Percentiles rank a stretch among this genome's conserved stretches.
Conservation (phyloP, 2,329 filamentous ascomycete genomes). For the Cercospora nicotianae region DNA sequence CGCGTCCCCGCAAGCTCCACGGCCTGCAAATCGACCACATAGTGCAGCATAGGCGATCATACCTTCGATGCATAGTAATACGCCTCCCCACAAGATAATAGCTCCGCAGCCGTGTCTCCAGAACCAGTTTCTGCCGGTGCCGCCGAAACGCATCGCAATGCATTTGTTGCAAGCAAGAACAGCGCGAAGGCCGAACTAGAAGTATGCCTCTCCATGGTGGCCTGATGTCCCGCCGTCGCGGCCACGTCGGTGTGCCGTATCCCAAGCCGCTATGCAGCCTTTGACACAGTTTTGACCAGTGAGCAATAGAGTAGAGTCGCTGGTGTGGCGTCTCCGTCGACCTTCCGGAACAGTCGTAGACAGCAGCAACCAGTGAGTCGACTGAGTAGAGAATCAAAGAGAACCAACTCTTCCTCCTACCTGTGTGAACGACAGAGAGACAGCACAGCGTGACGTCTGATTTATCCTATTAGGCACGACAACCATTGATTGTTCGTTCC, state of each 20-base stretch:
- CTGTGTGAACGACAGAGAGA: not conserved
- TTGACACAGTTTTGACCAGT: not conserved
- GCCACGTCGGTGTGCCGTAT: not conserved
- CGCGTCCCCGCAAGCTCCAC: not conserved
- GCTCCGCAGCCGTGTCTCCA: not conserved
- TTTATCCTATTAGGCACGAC: not conserved
- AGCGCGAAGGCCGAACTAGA: not conserved
- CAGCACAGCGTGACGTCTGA: not conserved
- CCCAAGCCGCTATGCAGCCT: not conserved
- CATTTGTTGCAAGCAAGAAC: not conserved
- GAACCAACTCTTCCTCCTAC: not conserved
- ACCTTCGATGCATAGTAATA: constrained; percentile 13
- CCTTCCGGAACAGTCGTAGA: not conserved
- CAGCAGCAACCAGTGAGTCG: not conserved
- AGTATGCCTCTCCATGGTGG: not conserved
- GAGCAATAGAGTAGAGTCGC: not conserved
- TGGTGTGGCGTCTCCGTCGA: not conserved
- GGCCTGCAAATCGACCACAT: not conserved
- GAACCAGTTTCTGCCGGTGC: not conserved
- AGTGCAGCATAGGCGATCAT: not conserved
- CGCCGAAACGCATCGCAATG: not conserved
- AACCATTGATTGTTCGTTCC: not conserved
- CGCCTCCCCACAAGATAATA: constrained; percentile 10
- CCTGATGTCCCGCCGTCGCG: not conserved
- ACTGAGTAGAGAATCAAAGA: not conserved